Base-by-base conservation (phyloP, 1,284 basidiomycete genomes). In the Trametes pubescens region DNA sequence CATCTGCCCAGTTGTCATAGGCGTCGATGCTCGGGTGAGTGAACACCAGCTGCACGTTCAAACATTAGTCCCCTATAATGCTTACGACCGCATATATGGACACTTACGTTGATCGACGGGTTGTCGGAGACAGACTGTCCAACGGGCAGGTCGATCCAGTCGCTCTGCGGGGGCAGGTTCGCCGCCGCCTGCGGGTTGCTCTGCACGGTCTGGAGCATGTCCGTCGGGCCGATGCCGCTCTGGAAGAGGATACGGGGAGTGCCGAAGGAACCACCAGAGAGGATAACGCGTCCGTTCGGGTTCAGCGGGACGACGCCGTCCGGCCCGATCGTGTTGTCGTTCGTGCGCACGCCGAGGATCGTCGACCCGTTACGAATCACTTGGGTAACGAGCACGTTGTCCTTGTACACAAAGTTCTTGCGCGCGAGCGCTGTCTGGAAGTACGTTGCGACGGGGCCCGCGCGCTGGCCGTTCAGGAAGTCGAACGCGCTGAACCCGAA, bases 1-100 rank as follows among this genome's bases (percentile, higher is more conserved):
- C 83, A 51, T 80, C 66, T 4, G 82, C 84, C 87, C 87, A 89
- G 73, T 89, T 88, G n/a, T 87, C 84, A 65, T 88, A 88, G 1
- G 85, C 81, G 72, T 89, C 84, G 59, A 88, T 80, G 44, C 74
- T 79, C 5, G 87, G 87, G 69, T 89, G 87, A 2, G 85, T 88
- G 77, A 89, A 88, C 34, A 89, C 85, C 72, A 89, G 71, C 84
- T 86, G 43, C 13, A 35, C 11, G 21, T n/a, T 9, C n/a, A n/a
- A n/a, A 26, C 13, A 24, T 59, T 47, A 57, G 46, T 26, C 3
- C 14, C 18, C 11, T 5, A 9, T 9, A 16, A 22, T 7, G 13
- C n/a, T 4, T 13, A 14, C 16, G 5, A 21, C 13, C 16, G 16
- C 14, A 22, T 11, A 11, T 13, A 14, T 9, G 9, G 18, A 10